Evolutionary conservation across 2,329 filamentous ascomycete species (phyloP).

Genomic region (Monosporascus sp.): DNA sequence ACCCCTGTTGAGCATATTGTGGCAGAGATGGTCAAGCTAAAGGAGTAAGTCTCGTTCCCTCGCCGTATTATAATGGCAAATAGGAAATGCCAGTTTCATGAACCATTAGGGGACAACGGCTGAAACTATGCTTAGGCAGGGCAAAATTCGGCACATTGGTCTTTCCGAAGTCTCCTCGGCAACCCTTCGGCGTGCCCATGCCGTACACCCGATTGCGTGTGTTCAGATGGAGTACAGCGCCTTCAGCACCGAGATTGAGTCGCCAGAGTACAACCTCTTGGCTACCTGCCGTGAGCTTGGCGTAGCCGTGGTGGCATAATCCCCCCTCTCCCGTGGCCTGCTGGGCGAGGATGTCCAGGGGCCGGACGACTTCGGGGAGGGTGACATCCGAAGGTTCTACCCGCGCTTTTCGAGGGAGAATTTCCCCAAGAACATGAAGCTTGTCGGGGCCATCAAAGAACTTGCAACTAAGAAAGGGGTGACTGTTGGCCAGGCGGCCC

Average conservation of each 20-base stretch:
- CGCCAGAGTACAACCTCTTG: constrained; percentile 22
- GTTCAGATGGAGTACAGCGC: constrained; percentile 46
- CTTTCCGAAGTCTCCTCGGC: constrained; percentile 37
- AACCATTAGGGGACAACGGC: too few relatives aligned
- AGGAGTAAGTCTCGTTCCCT: constrained; percentile 19
- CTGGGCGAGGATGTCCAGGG: constrained; percentile 41
- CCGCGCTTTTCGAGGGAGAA: constrained; percentile 32
- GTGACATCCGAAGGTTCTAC: constrained; percentile 29
- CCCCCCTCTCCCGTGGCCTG: constrained; percentile 33
- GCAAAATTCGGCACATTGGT: constrained; percentile 45
- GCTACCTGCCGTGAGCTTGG: constrained; percentile 35
- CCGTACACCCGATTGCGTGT: constrained; percentile 39
- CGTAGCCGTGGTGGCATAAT: constrained; percentile 26
- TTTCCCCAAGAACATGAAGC: constrained; percentile 41
- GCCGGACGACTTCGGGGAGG: constrained; percentile 34
- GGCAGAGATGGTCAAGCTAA: constrained; percentile 39
- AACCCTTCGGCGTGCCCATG: constrained; percentile 41
- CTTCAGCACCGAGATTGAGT: constrained; percentile 42
- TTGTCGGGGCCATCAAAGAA: constrained; percentile 36
- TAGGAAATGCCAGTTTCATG: too few relatives aligned
- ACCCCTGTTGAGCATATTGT: constrained; percentile 44
- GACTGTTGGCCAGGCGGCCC: constrained; percentile 39
- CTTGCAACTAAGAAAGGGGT: constrained; percentile 37
- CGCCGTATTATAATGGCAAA: too few relatives aligned
- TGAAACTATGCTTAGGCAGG: constrained; percentile 16